A percentile compares a stretch with the other conserved stretches of the same genome.
phyloP scores from a whole-genome alignment of 2,329 filamentous ascomycete genomes.

The Aureobasidium leucospermi region DNA sequence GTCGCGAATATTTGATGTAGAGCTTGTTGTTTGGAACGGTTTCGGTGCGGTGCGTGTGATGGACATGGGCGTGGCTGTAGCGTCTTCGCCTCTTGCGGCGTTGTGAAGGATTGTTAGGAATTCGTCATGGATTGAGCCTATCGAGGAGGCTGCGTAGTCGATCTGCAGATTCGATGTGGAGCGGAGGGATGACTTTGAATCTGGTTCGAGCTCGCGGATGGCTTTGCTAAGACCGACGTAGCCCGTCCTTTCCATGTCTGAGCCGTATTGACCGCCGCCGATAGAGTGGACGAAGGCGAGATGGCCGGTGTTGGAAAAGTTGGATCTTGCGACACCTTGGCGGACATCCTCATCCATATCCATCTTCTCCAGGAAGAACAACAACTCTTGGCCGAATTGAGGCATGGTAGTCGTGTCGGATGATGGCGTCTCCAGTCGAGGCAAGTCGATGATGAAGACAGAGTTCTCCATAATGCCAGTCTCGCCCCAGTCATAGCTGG shows the following conservation, averaged over 20 bases:
- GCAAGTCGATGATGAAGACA: constrained; percentile 88
- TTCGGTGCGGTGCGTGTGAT: constrained; percentile 11
- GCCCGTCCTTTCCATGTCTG: constrained; percentile 50
- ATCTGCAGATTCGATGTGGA: constrained; percentile 53
- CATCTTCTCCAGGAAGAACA: constrained; percentile 62
- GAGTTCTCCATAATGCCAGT: constrained; percentile 78
- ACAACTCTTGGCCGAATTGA: constrained; percentile 62
- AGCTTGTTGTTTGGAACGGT: constrained; percentile 19
- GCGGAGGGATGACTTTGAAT: constrained; percentile 32
- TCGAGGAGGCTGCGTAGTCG: constrained; percentile 72
- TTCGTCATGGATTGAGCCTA: constrained; percentile 65
- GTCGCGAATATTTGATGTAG: constrained; percentile 35
- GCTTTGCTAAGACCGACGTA: constrained; percentile 66
- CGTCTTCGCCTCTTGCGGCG: constrained; percentile 45
- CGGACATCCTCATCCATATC: constrained; percentile 58
- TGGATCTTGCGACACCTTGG: constrained; percentile 65
- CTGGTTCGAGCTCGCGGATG: constrained; percentile 51
- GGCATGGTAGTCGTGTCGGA: not conserved
- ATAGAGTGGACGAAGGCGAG: constrained; percentile 82
- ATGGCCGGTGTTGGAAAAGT: constrained; percentile 65
- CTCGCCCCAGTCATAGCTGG: constrained; percentile 85
- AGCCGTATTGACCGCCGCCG: constrained; percentile 27
- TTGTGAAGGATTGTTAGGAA: constrained; percentile 56
- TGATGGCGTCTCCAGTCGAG: constrained; percentile 39
- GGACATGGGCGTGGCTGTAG: constrained; percentile 13